Conservation (phyloP, 257 asterid genomes). For the Solanum tarijense region DNA sequence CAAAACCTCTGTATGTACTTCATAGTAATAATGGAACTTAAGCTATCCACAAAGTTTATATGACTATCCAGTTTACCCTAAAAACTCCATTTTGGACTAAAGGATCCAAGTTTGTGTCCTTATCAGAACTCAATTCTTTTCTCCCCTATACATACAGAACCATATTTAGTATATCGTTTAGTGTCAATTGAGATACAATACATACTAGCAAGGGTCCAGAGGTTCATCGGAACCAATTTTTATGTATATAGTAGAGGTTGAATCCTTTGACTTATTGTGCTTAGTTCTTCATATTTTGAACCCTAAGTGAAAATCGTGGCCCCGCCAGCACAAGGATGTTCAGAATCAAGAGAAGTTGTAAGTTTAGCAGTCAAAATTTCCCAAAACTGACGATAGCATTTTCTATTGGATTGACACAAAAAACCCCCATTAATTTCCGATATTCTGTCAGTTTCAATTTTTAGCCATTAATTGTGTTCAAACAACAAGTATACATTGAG, state of each 20-base stretch:
- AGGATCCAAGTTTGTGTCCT: neutral
- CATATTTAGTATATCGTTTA: neutral
- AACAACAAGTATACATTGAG: neutral
- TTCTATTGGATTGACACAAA: neutral
- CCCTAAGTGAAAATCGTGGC: neutral
- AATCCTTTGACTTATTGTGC: neutral
- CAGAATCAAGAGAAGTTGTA: neutral
- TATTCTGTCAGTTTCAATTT: neutral
- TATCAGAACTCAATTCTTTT: neutral
- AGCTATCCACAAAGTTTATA: neutral
- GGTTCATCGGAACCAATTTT: neutral
- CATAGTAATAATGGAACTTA: neutral
- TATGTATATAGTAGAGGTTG: neutral
- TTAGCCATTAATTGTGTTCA: neutral
- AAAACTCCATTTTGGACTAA: neutral
- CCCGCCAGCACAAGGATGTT: neutral
- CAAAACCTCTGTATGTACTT: neutral
- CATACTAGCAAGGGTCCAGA: neutral
- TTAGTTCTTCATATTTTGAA: too few relatives aligned
- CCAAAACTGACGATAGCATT: neutral
- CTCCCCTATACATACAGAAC: neutral
- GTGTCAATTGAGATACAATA: neutral
- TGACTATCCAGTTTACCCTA: neutral
- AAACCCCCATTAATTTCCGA: neutral
- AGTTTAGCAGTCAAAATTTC: neutral